Evolutionary conservation across 2,329 filamentous ascomycete species (phyloP).

Genomic region (Myrmaecium sp.): DNA sequence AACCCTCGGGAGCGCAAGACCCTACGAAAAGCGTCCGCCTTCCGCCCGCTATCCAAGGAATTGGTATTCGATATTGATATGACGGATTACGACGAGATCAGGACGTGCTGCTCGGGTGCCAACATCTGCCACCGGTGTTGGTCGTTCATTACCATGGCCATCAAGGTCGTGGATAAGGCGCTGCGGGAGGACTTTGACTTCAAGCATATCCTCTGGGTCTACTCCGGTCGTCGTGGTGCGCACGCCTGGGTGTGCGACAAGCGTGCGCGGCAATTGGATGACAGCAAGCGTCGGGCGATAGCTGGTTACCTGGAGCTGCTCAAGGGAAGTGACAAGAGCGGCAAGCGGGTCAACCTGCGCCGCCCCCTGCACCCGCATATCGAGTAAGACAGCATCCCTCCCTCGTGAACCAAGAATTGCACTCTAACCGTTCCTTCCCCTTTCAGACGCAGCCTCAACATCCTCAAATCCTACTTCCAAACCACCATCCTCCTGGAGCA

Average conservation of each 20-base stretch:
- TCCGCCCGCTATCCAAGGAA: constrained; percentile 81
- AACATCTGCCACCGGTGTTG: constrained; percentile 92
- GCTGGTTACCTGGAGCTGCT: constrained; percentile 81
- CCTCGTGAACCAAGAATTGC: neutral
- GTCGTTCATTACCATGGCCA: constrained; percentile 95
- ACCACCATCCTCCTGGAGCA: constrained; percentile 67
- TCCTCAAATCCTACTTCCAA: constrained; percentile 72
- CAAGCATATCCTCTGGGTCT: constrained; percentile 94
- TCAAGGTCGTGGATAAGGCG: constrained; percentile 78
- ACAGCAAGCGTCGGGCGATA: constrained; percentile 68
- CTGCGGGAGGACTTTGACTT: constrained; percentile 92
- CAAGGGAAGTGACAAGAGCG: constrained; percentile 69
- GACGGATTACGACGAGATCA: constrained; percentile 94
- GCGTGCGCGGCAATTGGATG: constrained; percentile 67
- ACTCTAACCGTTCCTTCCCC: neutral
- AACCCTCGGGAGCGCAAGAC: constrained; percentile 90
- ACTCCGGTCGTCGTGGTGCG: constrained; percentile 87
- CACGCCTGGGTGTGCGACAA: constrained; percentile 98
- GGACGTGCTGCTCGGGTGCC: constrained; percentile 85
- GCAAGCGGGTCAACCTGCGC: constrained; percentile 71
- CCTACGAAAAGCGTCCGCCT: constrained; percentile 60
- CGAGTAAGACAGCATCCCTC: constrained; percentile 30
- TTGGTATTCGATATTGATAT: constrained; percentile 98
- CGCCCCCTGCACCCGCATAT: constrained; percentile 84
- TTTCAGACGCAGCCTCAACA: constrained; percentile 59